phyloP scores from a whole-genome alignment of 768 basidiomycete genomes.

The Tephrocybe sp. region DNA sequence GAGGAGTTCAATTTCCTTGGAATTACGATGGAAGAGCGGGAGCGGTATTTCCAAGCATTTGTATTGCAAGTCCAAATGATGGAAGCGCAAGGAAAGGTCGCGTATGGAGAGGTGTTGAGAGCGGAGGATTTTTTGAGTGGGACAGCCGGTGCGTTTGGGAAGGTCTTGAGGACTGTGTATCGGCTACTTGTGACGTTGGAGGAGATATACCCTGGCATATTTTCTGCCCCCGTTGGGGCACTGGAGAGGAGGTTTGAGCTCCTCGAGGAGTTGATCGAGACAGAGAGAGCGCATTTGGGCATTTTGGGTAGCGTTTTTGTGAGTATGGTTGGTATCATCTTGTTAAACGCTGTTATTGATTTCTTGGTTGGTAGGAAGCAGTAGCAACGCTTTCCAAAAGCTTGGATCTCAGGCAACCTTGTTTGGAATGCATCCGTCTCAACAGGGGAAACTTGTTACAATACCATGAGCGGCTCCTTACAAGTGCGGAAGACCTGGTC shows the following conservation, averaged over 20 bases:
- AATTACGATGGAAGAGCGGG: conserved; percentile 26
- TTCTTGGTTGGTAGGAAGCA: conserved; percentile 24
- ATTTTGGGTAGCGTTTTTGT: conserved; percentile 28
- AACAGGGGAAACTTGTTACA: conserved; percentile 17
- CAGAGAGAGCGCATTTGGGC: conserved; percentile 28
- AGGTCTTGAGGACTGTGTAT: conserved; percentile 34
- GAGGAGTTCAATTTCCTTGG: conserved; percentile 27
- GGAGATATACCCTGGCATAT: conserved; percentile 34
- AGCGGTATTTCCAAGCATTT: conserved; percentile 29
- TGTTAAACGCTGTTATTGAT: not conserved
- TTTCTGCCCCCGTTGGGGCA: conserved; percentile 25
- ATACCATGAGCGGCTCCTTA: conserved; percentile 21
- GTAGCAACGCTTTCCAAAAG: conserved; percentile 25
- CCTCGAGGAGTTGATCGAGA: conserved; percentile 29
- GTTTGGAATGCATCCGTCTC: conserved; percentile 21
- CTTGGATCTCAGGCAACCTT: conserved; percentile 12
- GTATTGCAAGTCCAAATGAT: conserved; percentile 32
- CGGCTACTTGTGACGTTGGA: conserved; percentile 32
- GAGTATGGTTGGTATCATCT: conserved; percentile 8
- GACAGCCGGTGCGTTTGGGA: conserved; percentile 29
- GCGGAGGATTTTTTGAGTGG: conserved; percentile 33
- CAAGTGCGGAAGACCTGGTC: conserved; percentile 11
- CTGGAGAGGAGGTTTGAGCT: conserved; percentile 20
- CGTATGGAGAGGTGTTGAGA: conserved; percentile 38
- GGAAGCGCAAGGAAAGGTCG: conserved; percentile 29